Evolutionary conservation across 768 basidiomycete species (phyloP).

Genomic region (Boletus edulis): DNA sequence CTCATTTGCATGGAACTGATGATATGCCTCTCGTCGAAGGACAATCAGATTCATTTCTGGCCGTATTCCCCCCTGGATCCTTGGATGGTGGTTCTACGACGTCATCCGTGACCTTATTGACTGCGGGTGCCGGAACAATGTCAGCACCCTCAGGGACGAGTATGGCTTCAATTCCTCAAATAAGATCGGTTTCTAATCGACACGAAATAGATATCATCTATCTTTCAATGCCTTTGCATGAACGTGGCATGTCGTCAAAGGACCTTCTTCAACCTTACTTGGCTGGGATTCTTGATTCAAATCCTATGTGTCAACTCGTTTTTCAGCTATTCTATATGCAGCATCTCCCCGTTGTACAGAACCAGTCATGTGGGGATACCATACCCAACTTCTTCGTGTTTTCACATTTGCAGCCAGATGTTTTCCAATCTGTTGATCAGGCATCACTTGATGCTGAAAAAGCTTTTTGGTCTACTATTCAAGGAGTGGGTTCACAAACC

Average conservation of each 20-base stretch:
- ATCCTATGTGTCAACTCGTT: slow-evolving; percentile 26
- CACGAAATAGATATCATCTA: slow-evolving; percentile 53
- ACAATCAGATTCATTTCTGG: slow-evolving; percentile 56
- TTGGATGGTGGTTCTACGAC: slow-evolving; percentile 45
- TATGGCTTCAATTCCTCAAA: slow-evolving; percentile 9
- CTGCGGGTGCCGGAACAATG: slow-evolving; percentile 72
- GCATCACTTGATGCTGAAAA: slow-evolving; percentile 56
- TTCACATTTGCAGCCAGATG: slow-evolving; percentile 31
- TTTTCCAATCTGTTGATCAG: slow-evolving; percentile 55
- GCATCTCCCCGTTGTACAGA: slow-evolving; percentile 20
- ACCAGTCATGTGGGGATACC: not conserved
- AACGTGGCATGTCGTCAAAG: slow-evolving; percentile 31
- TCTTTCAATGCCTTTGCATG: slow-evolving; percentile 48
- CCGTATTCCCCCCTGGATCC: slow-evolving; percentile 74
- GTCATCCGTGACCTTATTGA: slow-evolving; percentile 56
- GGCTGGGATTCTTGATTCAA: slow-evolving; percentile 36
- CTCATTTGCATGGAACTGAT: slow-evolving; percentile 28
- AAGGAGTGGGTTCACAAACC: not conserved
- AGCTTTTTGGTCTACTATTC: slow-evolving; percentile 46
- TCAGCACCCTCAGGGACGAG: slow-evolving; percentile 73
- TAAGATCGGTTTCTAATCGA: not conserved
- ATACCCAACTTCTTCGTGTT: slow-evolving; percentile 13
- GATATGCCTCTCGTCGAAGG: slow-evolving; percentile 14
- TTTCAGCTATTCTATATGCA: slow-evolving; percentile 61
- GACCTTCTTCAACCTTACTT: slow-evolving; percentile 54